Evolutionary conservation across 2,329 filamentous ascomycete species (phyloP).

Genomic region (Monosporascus sp.): DNA sequence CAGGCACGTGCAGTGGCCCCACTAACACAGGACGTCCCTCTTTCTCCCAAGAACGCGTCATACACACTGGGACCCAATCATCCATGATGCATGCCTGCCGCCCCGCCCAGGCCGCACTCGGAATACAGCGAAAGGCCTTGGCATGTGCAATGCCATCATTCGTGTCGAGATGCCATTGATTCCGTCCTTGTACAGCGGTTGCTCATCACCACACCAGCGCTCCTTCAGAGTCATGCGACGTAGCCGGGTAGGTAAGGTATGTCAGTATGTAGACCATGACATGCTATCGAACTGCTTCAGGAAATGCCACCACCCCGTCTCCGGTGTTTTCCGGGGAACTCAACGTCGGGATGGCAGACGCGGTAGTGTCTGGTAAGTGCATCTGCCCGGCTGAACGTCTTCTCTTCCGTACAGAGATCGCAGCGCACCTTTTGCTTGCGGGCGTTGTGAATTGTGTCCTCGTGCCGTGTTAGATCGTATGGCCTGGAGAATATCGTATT

Average conservation of each 20-base stretch:
- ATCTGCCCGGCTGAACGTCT: slow-evolving; percentile 94
- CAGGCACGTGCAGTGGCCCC: too few species aligned
- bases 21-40: too few species aligned
- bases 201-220: too few species aligned
- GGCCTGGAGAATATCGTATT: slow-evolving; percentile 91
- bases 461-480: slow-evolving; percentile 93
- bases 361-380: slow-evolving; percentile 91
- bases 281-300: neutral
- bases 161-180: neutral
- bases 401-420: slow-evolving; percentile 89
- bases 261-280: too few species aligned
- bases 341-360: slow-evolving; percentile 86
- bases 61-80: too few species aligned
- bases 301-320: slow-evolving; percentile 25
- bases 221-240: too few species aligned
- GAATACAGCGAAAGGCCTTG: too few species aligned
- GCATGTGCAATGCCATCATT: neutral
- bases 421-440: slow-evolving; percentile 94
- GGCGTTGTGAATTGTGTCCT: slow-evolving; percentile 95
- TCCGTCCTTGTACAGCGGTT: neutral
- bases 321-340: slow-evolving; percentile 64
- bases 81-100: too few species aligned
- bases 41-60: too few species aligned
- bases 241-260: too few species aligned
- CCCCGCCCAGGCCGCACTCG: too few species aligned